A percentile compares a stretch with the other conserved stretches of the same genome.
phyloP scores from a whole-genome alignment of 2,329 filamentous ascomycete species.

The Fusarium veterinarium region DNA sequence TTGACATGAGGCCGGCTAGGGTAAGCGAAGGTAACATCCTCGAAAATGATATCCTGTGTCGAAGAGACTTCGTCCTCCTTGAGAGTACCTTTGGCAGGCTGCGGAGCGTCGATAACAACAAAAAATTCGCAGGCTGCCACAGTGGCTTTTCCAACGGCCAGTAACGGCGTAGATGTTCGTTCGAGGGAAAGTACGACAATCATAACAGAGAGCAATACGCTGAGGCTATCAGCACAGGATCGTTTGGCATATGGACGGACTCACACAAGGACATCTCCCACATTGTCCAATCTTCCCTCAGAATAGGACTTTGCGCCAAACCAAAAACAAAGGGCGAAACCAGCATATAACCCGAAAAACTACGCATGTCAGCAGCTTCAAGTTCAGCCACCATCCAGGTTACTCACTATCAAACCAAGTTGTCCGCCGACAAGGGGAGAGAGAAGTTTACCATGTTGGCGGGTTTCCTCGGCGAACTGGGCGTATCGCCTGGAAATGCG shows the following conservation, averaged over 20 bases:
- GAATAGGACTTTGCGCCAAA: constrained; percentile 66
- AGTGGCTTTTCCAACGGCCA: constrained; percentile 68
- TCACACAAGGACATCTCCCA: constrained; percentile 67
- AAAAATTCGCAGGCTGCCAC: constrained; percentile 70
- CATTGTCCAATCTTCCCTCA: constrained; percentile 58
- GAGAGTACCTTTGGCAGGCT: constrained; percentile 50
- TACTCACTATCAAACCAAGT: constrained; percentile 57
- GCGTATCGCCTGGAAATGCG: constrained; percentile 65
- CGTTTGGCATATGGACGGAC: constrained; percentile 32
- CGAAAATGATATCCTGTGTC: constrained; percentile 59
- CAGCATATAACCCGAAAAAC: constrained; percentile 65
- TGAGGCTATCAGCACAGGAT: constrained; percentile 21
- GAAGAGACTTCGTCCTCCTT: constrained; percentile 53
- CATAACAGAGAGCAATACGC: constrained; percentile 68
- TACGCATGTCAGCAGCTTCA: constrained; percentile 30
- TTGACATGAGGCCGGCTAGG: constrained; percentile 73
- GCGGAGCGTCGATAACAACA: constrained; percentile 63
- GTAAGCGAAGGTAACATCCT: constrained; percentile 78
- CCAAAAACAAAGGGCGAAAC: constrained; percentile 72
- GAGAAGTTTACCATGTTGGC: constrained; percentile 59
- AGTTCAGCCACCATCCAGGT: background rate
- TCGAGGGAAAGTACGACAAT: constrained; percentile 68
- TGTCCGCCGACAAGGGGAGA: constrained; percentile 64
- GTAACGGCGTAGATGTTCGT: constrained; percentile 66
- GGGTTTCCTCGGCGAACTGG: constrained; percentile 66